Percentiles rank a stretch among this genome's conserved stretches.
These are phyloP conservation scores for Aeschynomene evenia DNA, from an alignment of 306 rosid genomes.

Conservation along the genomic window DNA sequence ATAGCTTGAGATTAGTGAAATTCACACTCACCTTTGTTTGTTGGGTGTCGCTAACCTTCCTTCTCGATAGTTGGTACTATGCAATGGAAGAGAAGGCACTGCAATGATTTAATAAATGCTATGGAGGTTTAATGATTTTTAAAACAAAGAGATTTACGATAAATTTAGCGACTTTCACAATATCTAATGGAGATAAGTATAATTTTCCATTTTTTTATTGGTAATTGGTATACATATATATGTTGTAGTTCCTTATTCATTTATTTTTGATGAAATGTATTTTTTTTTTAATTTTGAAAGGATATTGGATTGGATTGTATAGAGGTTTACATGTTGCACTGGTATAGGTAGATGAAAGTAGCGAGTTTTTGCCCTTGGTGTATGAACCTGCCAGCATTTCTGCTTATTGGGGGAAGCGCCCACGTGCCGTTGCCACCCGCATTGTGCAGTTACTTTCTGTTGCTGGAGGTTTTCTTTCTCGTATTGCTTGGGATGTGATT, in stretches of 20 bases:
- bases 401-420: conserved; percentile 96
- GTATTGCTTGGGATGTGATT: conserved; percentile 68
- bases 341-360: conserved; percentile 83
- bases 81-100: no score
- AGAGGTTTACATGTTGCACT: conserved; percentile 9
- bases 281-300: not conserved
- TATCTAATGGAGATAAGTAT: no score
- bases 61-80: no score
- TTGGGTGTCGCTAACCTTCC: no score
- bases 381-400: conserved; percentile 87
- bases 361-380: conserved; percentile 87
- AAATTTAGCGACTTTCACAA: no score
- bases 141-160: no score
- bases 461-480: conserved; percentile 96
- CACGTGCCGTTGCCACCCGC: conserved; percentile 89
- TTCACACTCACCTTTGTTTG: no score
- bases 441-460: conserved; percentile 83
- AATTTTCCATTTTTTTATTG: no score
- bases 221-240: no score
- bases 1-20: no score
- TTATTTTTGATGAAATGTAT: not conserved
- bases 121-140: no score
- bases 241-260: not conserved
- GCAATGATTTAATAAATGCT: no score
- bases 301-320: not conserved